These are phyloP conservation scores for Phylloporus scabripes DNA, from an alignment of 768 basidiomycete genomes.

Conservation along the genomic window DNA sequence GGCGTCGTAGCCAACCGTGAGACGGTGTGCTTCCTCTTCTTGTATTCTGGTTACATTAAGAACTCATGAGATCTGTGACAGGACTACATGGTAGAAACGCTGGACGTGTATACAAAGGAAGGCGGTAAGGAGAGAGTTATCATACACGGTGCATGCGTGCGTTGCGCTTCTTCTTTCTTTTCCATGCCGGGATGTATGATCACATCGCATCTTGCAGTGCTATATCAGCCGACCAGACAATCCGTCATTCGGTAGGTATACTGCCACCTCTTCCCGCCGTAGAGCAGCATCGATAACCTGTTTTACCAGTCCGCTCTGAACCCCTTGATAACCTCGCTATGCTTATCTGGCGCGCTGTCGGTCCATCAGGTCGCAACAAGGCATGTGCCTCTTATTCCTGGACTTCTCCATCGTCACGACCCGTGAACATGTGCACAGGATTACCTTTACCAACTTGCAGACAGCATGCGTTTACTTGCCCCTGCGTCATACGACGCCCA, in stretches of 20 bases:
- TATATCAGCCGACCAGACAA: conserved; percentile 86
- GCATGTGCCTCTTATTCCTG: conserved; percentile 30
- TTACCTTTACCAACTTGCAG: conserved; percentile 73
- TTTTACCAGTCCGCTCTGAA: conserved; percentile 65
- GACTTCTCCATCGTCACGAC: background rate
- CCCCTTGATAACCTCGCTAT: conserved; percentile 57
- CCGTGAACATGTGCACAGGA: conserved; percentile 46
- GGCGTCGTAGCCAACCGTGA: conserved; percentile 60
- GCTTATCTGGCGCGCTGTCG: conserved; percentile 63
- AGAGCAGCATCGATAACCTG: background rate
- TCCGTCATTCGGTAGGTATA: conserved; percentile 71
- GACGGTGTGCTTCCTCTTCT: conserved; percentile 42
- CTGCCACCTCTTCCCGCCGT: background rate
- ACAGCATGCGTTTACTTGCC: conserved; percentile 66
- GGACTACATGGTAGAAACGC: conserved; percentile 79
- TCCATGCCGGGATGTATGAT: background rate
- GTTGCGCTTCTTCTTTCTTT: background rate
- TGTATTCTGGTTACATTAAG: background rate
- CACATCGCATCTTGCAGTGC: conserved; percentile 39
- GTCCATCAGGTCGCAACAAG: conserved; percentile 86
- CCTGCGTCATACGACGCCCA: conserved; percentile 69
- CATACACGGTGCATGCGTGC: conserved; percentile 40
- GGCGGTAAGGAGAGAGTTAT: conserved; percentile 47
- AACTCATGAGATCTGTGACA: conserved; percentile 20
- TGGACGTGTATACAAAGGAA: conserved; percentile 63